These are phyloP conservation scores for Ophioceras dolichostomum DNA, from an alignment of 2,329 filamentous ascomycete genomes.

Conservation along the genomic window DNA sequence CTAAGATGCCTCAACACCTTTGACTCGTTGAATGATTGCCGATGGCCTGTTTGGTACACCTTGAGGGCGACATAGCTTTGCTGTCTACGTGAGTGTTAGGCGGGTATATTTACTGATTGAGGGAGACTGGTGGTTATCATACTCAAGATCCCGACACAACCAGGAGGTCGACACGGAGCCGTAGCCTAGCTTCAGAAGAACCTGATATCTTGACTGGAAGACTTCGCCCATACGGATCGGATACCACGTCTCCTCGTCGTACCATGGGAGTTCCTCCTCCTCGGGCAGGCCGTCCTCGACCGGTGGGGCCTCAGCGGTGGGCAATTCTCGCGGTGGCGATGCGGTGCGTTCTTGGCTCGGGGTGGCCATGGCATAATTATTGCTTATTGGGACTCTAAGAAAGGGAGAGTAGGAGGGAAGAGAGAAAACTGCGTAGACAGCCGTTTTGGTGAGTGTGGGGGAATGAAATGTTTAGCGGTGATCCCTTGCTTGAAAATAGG, in stretches of 20 bases:
- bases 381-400: too few species aligned
- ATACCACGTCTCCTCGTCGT: neutral
- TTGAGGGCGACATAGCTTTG: neutral
- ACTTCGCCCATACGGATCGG: neutral
- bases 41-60: conserved; percentile 1
- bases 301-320: neutral
- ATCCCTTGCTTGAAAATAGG: too few species aligned
- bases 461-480: too few species aligned
- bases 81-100: neutral
- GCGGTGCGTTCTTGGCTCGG: too few species aligned
- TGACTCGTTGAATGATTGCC: neutral
- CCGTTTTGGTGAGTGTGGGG: too few species aligned
- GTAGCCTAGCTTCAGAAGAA: neutral
- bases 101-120: neutral
- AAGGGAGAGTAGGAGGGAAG: too few species aligned
- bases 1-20: neutral
- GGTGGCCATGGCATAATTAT: too few species aligned
- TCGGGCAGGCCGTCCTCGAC: neutral
- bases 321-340: neutral
- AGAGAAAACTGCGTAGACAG: too few species aligned
- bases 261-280: neutral
- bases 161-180: conserved; percentile 21
- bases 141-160: conserved; percentile 21
- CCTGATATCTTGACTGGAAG: neutral
- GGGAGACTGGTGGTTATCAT: neutral